A percentile compares a stretch with the other conserved stretches of the same genome.
Conservation (phyloP, 1,284 basidiomycete genomes). For the Kalmanozyma brasiliensis region DNA sequence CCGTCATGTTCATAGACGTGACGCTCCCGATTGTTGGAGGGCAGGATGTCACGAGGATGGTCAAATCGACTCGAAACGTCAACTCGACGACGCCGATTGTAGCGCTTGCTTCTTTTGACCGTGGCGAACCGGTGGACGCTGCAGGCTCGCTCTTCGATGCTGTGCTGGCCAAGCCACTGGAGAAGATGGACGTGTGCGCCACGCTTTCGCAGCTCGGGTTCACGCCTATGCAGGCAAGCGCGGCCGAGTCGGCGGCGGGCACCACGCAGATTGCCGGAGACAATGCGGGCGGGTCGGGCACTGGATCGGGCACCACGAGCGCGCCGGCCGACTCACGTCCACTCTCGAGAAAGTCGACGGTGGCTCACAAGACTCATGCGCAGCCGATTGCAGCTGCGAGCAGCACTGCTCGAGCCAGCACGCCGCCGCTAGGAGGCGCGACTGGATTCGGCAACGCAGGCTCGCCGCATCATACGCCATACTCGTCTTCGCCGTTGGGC, state of each 20-base stretch:
- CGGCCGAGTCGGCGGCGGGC: conserved; percentile 1
- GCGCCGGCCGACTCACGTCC: conserved; percentile 30
- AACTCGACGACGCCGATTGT: conserved; percentile 90
- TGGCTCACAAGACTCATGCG: conserved; percentile 27
- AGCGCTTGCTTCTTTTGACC: conserved; percentile 73
- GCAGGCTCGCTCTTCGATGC: conserved; percentile 70
- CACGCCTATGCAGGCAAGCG: conserved; percentile 35
- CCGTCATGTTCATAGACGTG: conserved; percentile 83
- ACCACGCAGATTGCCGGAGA: conserved; percentile 5
- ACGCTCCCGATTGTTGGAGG: conserved; percentile 93
- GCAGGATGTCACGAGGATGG: conserved; percentile 89
- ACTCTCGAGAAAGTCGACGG: conserved; percentile 41
- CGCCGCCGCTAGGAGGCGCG: conserved; percentile 15
- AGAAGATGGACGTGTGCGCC: conserved; percentile 55
- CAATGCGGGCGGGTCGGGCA: conserved; percentile 6
- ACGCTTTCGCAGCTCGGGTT: conserved; percentile 53
- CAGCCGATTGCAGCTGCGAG: conserved; percentile 9
- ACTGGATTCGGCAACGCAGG: background rate
- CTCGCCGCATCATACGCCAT: conserved; percentile 41
- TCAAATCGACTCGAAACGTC: conserved; percentile 92
- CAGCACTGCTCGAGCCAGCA: conserved; percentile 13
- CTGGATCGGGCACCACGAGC: conserved; percentile 29
- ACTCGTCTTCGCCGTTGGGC: conserved; percentile 42
- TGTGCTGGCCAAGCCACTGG: conserved; percentile 59
- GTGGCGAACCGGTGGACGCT: conserved; percentile 53